A percentile compares a stretch with the other conserved stretches of the same genome.
phyloP scores from a whole-genome alignment of 441 rosid species.

The Corymbia calophylla region DNA sequence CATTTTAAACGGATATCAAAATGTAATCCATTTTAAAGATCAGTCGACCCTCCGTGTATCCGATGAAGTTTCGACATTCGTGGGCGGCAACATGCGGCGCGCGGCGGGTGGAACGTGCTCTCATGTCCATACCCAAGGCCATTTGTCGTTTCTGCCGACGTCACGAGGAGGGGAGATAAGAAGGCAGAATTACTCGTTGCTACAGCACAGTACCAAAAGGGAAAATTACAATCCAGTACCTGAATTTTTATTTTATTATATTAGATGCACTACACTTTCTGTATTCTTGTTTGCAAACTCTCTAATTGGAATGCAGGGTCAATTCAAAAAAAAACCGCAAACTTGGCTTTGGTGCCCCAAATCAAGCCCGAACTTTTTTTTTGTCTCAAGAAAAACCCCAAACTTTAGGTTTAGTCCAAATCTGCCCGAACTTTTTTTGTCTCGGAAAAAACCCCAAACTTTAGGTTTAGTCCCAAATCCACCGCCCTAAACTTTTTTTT shows the following conservation, averaged over 20 bases:
- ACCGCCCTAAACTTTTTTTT: too few species aligned
- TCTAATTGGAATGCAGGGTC: too few species aligned
- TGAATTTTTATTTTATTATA: not conserved
- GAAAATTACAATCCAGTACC: not conserved
- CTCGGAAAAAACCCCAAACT: too few species aligned
- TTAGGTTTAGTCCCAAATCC: too few species aligned
- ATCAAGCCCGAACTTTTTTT: too few species aligned
- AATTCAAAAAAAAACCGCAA: too few species aligned
- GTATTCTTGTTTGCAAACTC: too few species aligned
- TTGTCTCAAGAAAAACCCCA: too few species aligned
- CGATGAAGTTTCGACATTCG: not conserved
- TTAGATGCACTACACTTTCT: not conserved
- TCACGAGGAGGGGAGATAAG: not conserved
- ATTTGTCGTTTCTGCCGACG: not conserved
- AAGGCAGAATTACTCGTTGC: not conserved
- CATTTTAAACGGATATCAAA: not conserved
- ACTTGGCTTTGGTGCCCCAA: too few species aligned
- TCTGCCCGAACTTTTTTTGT: too few species aligned
- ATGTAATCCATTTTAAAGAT: not conserved
- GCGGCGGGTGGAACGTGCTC: not conserved
- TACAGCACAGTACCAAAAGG: not conserved
- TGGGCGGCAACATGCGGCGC: not conserved
- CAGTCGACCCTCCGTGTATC: not conserved
- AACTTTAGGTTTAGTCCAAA: too few species aligned
- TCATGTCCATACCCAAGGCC: not conserved